Percentiles rank a stretch among this genome's conserved stretches.
These are phyloP conservation scores for Russula lepida DNA, from an alignment of 768 basidiomycete genomes.

Conservation along the genomic window DNA sequence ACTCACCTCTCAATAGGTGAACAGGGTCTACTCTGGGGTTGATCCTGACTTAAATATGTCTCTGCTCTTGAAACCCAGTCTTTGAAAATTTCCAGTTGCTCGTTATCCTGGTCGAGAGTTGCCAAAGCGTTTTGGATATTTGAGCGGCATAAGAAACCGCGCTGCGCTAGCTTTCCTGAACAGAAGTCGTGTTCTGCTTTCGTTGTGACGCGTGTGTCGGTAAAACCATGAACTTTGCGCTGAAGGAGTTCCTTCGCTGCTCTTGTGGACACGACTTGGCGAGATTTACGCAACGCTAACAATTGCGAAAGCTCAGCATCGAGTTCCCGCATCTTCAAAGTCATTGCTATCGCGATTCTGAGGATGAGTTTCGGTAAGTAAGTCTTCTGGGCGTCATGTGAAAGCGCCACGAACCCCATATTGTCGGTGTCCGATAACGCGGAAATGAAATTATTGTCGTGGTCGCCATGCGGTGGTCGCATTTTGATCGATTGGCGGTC, in stretches of 20 bases:
- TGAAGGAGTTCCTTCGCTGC: slow-evolving; percentile 6
- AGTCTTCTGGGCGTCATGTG: background rate
- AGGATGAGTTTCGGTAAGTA: background rate
- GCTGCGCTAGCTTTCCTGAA: background rate
- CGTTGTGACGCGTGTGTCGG: background rate
- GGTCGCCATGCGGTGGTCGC: background rate
- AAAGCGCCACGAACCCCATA: slow-evolving; percentile 2
- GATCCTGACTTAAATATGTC: background rate
- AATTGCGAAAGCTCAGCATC: background rate
- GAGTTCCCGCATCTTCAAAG: slow-evolving; percentile 1
- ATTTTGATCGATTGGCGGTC: background rate
- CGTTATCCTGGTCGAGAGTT: background rate
- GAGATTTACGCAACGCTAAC: slow-evolving; percentile 4
- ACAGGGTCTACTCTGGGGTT: background rate
- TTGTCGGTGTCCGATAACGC: background rate
- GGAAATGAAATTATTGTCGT: background rate
- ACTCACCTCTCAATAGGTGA: background rate
- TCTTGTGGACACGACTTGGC: background rate
- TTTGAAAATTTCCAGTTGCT: background rate
- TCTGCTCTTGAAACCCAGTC: slow-evolving; percentile 8
- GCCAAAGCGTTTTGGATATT: background rate
- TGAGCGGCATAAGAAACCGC: background rate
- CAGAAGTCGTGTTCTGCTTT: background rate
- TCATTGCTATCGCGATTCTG: background rate
- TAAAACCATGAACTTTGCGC: background rate